A percentile compares a stretch with the other conserved stretches of the same genome.
Conservation (phyloP, 2,329 filamentous ascomycete genomes). For the Botryotinia globosa region DNA sequence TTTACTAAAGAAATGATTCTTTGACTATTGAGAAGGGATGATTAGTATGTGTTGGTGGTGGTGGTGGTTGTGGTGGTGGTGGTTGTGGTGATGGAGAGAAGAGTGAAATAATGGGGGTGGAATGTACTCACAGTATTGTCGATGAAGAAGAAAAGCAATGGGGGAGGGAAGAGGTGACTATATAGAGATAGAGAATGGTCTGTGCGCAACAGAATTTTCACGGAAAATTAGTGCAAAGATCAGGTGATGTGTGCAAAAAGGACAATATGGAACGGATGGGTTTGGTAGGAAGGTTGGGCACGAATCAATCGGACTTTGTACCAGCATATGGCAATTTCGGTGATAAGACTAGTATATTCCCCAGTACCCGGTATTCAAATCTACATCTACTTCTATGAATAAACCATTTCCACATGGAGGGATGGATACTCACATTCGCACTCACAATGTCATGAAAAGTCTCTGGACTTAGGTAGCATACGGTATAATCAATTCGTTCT, state of each 20-base stretch:
- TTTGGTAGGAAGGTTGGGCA: neutral
- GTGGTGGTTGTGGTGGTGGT: too few species aligned
- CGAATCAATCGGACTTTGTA: neutral
- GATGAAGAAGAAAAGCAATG: neutral
- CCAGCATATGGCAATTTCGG: neutral
- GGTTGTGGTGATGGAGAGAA: neutral
- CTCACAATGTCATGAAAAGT: too few species aligned
- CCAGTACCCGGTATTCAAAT: neutral
- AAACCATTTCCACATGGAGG: neutral
- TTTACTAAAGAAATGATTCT: slow-evolving; percentile 82
- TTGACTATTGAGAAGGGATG: neutral
- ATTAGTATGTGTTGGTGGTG: neutral
- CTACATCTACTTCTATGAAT: neutral
- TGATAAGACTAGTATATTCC: neutral
- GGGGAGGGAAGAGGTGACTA: neutral
- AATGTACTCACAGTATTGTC: slow-evolving; percentile 18
- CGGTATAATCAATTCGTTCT: neutral
- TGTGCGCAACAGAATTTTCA: neutral
- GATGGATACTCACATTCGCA: neutral
- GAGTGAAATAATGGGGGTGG: neutral
- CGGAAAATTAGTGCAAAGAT: neutral
- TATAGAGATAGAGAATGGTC: neutral
- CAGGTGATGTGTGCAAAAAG: neutral
- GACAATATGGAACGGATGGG: neutral
- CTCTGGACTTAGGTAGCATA: neutral